phyloP scores from a whole-genome alignment of 805 yeast species.

The Yarrowia keelungensis region DNA sequence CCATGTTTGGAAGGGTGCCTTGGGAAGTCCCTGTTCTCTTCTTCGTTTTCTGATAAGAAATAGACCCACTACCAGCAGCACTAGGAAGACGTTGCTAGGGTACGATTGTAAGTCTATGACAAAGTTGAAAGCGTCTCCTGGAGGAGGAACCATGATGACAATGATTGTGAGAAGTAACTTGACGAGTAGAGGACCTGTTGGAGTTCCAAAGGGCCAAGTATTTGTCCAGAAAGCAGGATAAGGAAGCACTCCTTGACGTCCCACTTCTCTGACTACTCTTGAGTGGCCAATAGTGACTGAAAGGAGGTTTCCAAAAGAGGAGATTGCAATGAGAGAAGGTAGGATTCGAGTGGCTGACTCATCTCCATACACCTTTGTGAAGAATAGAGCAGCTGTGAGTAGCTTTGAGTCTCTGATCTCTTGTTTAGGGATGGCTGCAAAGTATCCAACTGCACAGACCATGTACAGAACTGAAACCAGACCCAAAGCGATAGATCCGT shows the following conservation, averaged over 20 bases:
- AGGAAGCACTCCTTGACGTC: conserved; percentile 26
- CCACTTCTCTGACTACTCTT: conserved; percentile 24
- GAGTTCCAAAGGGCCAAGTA: conserved; percentile 88
- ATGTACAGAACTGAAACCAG: conserved; percentile 8
- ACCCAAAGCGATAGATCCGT: conserved; percentile 6
- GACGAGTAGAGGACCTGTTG: conserved; percentile 95
- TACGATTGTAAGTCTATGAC: conserved; percentile 41
- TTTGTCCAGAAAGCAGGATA: conserved; percentile 30
- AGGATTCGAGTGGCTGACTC: conserved; percentile 1
- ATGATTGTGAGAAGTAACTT: conserved; percentile 56
- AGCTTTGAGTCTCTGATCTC: conserved; percentile 31
- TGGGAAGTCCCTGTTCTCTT: neutral
- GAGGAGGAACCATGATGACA: conserved; percentile 30
- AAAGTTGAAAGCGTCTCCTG: conserved; percentile 34
- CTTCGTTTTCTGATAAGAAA: conserved; percentile 45
- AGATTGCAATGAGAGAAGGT: conserved; percentile 14
- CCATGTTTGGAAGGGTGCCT: conserved; percentile 7
- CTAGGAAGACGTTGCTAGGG: conserved; percentile 34
- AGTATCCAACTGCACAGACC: conserved; percentile 11
- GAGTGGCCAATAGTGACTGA: conserved; percentile 28
- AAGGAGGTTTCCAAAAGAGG: conserved; percentile 22
- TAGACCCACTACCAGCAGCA: conserved; percentile 10
- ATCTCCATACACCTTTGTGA: conserved; percentile 17
- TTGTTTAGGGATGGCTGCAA: conserved; percentile 17
- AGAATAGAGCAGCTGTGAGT: conserved; percentile 16